Conservation (phyloP, 768 basidiomycete species). For the Agrocybe praecox region DNA sequence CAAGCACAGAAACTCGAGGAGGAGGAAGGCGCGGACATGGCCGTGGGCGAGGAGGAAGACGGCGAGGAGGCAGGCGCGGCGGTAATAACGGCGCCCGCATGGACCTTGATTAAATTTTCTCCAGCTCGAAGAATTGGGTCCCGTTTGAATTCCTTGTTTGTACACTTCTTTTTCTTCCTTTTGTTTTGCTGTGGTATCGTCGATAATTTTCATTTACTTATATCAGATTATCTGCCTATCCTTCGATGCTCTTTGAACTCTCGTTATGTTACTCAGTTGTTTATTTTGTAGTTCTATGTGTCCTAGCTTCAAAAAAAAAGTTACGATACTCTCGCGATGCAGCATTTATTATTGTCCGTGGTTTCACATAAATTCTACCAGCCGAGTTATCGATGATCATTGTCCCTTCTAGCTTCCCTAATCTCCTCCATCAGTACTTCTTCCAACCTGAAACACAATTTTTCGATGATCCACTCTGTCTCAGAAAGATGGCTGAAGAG, state of each 20-base stretch:
- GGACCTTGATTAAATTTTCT: constrained; percentile 50
- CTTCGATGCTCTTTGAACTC: not conserved
- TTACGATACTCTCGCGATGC: not conserved
- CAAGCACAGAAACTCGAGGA: constrained; percentile 32
- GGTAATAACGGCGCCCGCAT: constrained; percentile 43
- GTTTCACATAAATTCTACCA: not conserved
- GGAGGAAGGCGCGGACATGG: constrained; percentile 40
- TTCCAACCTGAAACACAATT: constrained; percentile 34
- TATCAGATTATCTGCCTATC: not conserved
- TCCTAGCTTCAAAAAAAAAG: not conserved
- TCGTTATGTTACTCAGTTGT: constrained; percentile 2
- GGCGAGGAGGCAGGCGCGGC: constrained; percentile 38
- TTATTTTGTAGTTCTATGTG: constrained; percentile 3
- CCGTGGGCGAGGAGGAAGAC: constrained; percentile 31
- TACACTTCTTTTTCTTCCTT: constrained; percentile 10
- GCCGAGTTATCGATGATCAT: not conserved
- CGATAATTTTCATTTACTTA: constrained; percentile 3
- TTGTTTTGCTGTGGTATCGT: constrained; percentile 4
- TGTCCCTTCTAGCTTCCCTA: constrained; percentile 4
- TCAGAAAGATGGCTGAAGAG: constrained; percentile 37
- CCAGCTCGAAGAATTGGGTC: not conserved
- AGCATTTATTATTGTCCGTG: not conserved
- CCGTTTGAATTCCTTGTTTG: constrained; percentile 12
- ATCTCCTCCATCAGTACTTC: constrained; percentile 29
- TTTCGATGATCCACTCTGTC: constrained; percentile 39